These are phyloP conservation scores for Nannochloris sp. DNA, from an alignment of 139 green algal genomes.

Conservation along the genomic window DNA sequence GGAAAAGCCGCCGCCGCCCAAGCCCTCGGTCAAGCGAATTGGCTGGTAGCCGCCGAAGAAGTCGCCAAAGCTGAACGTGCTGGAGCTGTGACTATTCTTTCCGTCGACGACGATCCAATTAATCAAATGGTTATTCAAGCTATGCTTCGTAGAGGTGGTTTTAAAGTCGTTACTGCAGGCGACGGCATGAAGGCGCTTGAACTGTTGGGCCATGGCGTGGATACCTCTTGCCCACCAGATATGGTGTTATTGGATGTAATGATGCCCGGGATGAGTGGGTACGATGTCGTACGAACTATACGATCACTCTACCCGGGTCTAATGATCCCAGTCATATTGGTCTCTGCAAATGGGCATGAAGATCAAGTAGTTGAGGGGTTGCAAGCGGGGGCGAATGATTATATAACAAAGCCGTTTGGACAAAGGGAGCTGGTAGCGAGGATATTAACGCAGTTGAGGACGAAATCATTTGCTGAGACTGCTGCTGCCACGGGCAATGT, in stretches of 20 bases:
- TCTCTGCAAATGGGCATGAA: conserved; percentile 55
- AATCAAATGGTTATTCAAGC: conserved; percentile 65
- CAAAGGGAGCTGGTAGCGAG: conserved; percentile 47
- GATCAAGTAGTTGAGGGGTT: conserved; percentile 65
- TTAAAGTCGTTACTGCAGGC: conserved; percentile 30
- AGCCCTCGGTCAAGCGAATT: no score
- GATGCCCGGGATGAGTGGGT: conserved; percentile 67
- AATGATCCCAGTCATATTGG: conserved; percentile 65
- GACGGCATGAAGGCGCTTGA: conserved; percentile 32
- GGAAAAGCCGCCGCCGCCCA: no score
- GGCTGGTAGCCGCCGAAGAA: neutral
- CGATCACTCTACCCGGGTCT: conserved; percentile 35
- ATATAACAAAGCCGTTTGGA: conserved; percentile 63
- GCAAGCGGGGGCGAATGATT: conserved; percentile 51
- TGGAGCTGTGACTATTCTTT: conserved; percentile 31
- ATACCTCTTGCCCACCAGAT: conserved; percentile 32
- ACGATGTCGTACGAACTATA: conserved; percentile 21
- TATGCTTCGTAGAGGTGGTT: conserved; percentile 41
- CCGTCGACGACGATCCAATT: conserved; percentile 54
- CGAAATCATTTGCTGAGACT: conserved; percentile 4
- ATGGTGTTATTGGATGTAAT: conserved; percentile 69
- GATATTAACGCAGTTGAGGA: conserved; percentile 51
- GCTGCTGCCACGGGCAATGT: neutral
- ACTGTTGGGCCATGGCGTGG: conserved; percentile 10
- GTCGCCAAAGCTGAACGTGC: neutral